Base-by-base conservation (phyloP, 306 rosid genomes). In the Carpinus fangiana region DNA sequence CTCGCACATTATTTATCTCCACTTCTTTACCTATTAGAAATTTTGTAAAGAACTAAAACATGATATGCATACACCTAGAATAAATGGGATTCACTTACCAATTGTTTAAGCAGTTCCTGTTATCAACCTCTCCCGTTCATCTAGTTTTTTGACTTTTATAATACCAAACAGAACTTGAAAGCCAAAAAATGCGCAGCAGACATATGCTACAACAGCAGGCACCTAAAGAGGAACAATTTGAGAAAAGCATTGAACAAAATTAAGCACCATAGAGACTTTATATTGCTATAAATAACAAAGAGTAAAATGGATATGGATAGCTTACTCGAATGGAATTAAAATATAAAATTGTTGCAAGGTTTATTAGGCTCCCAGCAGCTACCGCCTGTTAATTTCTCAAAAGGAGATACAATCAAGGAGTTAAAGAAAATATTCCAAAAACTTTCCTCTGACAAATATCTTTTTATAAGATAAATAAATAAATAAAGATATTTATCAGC, bases 351-450 rank as follows among this genome's bases (percentile, higher is more conserved):
- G 99, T 93, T 75, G 96, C 99, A 74, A 96, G 98, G 86, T 96
- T 96, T 83, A 96, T 85, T 51, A 96, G 83, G 88, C 99, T 96
- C 83, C 99, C 99, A 73, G 90, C 97, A 81, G 90, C 99, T 67
- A 96, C 90, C 18, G 90, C 94, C 99, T 96, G 93, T 88, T 73
- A 73, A 81, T 80, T 69, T 74, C 78, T 76, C 82, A 76, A 82
- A 73, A 18, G 3, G 54, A 73, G 67, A 31, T 79, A 69, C 73
- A 61, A 52, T 28, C 72, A 80, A 62, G 72, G 64, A 47, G 73
- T 60, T 70, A 64, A 71, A 20, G 57, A 72, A 55, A 77, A 64
- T 68, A 73, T 62, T 69, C 69, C 51, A 9, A 45, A 57, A 45
- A 67, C 53, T 71, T 41, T 75, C 20, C 21, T 67, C 71, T 45